Percentiles rank a stretch among this genome's conserved stretches.
Conservation (phyloP, 106 monocot genomes). For the Platanthera guangdongensis region DNA sequence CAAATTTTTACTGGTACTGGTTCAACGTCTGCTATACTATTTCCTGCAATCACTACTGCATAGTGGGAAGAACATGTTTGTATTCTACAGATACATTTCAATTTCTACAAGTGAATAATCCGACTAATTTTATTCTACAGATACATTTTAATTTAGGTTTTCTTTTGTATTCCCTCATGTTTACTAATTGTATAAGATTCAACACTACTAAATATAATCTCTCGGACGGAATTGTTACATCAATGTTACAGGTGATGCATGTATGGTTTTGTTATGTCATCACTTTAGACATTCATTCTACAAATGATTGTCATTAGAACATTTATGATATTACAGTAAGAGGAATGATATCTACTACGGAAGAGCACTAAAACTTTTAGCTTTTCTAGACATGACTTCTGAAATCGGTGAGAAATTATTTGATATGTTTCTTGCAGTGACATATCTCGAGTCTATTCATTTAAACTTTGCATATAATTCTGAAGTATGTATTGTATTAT, state of each 20-base stretch:
- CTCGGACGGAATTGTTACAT: neutral
- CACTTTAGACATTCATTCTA: too few relatives aligned
- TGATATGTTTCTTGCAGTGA: constrained; percentile 1
- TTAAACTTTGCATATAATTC: too few relatives aligned
- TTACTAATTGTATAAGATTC: neutral
- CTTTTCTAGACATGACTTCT: constrained; percentile 98
- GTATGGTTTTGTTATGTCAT: constrained; percentile 13
- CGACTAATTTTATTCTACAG: constrained; percentile 28
- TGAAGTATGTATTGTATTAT: too few relatives aligned
- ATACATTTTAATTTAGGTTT: constrained; percentile 98
- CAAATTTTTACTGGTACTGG: too few relatives aligned
- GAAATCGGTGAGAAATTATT: constrained; percentile 52
- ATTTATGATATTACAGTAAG: constrained; percentile 51
- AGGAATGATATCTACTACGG: constrained; percentile 99
- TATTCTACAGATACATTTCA: neutral
- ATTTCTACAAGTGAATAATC: neutral
- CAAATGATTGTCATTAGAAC: neutral
- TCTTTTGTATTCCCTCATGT: neutral
- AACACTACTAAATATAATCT: too few relatives aligned
- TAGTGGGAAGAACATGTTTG: constrained; percentile 98
- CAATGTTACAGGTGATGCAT: neutral
- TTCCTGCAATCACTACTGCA: constrained; percentile 74
- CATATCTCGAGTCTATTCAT: neutral
- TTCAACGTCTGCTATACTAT: constrained; percentile 72
- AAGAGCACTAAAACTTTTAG: constrained; percentile 90